Base-by-base conservation (phyloP, 495 filamentous ascomycete genomes). In the Penicillium simplicissimum region DNA sequence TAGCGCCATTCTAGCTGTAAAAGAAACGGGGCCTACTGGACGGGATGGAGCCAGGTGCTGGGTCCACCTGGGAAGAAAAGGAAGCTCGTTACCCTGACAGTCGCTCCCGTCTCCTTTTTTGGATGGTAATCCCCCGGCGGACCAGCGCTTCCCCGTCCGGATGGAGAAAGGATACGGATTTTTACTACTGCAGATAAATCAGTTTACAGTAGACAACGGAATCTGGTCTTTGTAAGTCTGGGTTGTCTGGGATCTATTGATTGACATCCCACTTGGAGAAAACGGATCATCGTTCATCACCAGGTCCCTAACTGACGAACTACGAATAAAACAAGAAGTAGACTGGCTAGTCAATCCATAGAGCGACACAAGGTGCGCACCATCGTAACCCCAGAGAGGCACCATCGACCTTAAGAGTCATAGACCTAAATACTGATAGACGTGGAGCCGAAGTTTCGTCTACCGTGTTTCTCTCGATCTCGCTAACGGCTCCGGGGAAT, bases 1-100 rank as follows among this genome's bases (percentile, higher is more conserved):
- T 72, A 72, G 68, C 63, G 65, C 43, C 52, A 36, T 72, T 72
- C 70, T 70, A 71, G 70, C 61, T 63, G 70, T 68, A 70, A 66
- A 52, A 43, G 52, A 66, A 62, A 70, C 58, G 65, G 59, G 54
- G 61, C 53, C 60, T 67, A 60, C 63, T 60, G 62, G 60, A 63
- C n/a, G 52, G 38, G 47, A 51, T 54, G 62, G 62, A 47, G 43
- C 37, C 52, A 43, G 63, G 59, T 55, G 38, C 34, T 31, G 57
- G 63, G 19, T 55, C 64, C 69, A 67, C 66, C 62, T 61, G 36
- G 58, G 58, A 52, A 17, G 51, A 60, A 69, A 61, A 63, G 64
- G 69, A 71, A 67, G 66, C 66, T 66, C 54, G 62, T 57, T 64
- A 35, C 49, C 49, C 56, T 53, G 36, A 56, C 23, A 45, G 33